phyloP scores from a whole-genome alignment of 148 eudicot species.

The Selenicereus undatus region DNA sequence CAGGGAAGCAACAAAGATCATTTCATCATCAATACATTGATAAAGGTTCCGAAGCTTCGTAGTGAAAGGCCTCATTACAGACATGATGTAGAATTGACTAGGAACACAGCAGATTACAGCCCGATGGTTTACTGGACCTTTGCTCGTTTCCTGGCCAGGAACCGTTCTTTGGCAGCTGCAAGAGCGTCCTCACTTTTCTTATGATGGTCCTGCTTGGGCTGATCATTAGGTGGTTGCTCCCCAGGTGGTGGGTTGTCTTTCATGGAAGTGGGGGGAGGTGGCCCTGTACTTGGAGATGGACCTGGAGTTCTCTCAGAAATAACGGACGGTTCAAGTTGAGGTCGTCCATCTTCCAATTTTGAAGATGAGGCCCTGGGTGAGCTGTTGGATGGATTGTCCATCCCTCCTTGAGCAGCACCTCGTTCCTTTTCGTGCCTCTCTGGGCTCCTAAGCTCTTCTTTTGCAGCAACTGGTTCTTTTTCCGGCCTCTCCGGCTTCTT shows the following conservation, averaged over 20 bases:
- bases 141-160: slow-evolving; percentile 77
- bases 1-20: not conserved
- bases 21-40: not conserved
- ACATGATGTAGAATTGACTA: not conserved
- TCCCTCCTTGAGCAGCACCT: not conserved
- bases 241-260: slow-evolving; percentile 19
- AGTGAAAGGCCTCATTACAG: not conserved
- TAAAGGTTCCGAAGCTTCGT: not conserved
- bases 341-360: slow-evolving; percentile 11
- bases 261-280: slow-evolving; percentile 20
- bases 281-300: slow-evolving; percentile 22
- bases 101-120: not conserved
- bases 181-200: slow-evolving; percentile 71
- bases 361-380: slow-evolving; percentile 25
- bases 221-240: slow-evolving; percentile 32
- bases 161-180: slow-evolving; percentile 82
- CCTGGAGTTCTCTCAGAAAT: slow-evolving; percentile 24
- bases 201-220: slow-evolving; percentile 59
- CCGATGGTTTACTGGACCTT: slow-evolving; percentile 31
- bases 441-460: slow-evolving; percentile 1
- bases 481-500: slow-evolving; percentile 4
- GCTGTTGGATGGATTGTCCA: slow-evolving; percentile 27
- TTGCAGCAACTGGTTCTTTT: slow-evolving; percentile 22
- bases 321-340: slow-evolving; percentile 27
- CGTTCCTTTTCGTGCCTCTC: slow-evolving; percentile 8